Evolutionary conservation across 495 filamentous ascomycete species (phyloP).

Genomic region (Hypoxylon fuscum): DNA sequence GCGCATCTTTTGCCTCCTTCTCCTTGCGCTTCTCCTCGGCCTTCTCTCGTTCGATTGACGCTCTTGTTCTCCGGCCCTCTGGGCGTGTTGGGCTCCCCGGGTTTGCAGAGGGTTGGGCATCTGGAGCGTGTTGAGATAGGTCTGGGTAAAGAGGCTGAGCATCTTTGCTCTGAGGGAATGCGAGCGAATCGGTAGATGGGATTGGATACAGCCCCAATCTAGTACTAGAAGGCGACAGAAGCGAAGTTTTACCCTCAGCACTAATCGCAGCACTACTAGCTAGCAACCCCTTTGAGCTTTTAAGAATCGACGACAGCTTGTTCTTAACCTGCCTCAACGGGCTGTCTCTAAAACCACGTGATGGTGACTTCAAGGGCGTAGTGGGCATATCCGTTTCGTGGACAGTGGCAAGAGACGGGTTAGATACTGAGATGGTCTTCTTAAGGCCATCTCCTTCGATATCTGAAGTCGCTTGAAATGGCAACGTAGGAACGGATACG

Average conservation of each 20-base stretch:
- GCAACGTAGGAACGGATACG: conserved; percentile 60
- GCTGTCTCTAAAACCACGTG: conserved; percentile 72
- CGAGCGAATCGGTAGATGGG: conserved; percentile 51
- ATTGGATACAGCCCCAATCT: conserved; percentile 46
- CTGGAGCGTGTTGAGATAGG: conserved; percentile 48
- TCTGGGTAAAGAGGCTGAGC: conserved; percentile 54
- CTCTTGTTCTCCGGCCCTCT: conserved; percentile 71
- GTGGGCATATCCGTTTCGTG: conserved; percentile 60
- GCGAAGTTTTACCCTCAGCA: conserved; percentile 73
- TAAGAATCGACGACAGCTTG: conserved; percentile 85
- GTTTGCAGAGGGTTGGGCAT: conserved; percentile 39
- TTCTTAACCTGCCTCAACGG: conserved; percentile 88
- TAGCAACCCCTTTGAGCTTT: conserved; percentile 83
- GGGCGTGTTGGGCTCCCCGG: conserved; percentile 51
- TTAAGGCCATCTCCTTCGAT: conserved; percentile 54
- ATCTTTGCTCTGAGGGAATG: conserved; percentile 44
- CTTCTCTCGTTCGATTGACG: conserved; percentile 75
- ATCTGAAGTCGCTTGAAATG: conserved; percentile 50
- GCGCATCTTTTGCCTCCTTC: conserved; percentile 63
- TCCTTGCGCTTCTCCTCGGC: conserved; percentile 71
- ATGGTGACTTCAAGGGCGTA: conserved; percentile 76
- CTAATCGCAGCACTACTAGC: conserved; percentile 81
- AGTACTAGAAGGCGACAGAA: conserved; percentile 55
- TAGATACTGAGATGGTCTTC: conserved; percentile 72
- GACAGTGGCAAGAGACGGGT: conserved; percentile 58